Evolutionary conservation across 163 green algal species (phyloP).

Genomic region (Chloromonas sp.): DNA sequence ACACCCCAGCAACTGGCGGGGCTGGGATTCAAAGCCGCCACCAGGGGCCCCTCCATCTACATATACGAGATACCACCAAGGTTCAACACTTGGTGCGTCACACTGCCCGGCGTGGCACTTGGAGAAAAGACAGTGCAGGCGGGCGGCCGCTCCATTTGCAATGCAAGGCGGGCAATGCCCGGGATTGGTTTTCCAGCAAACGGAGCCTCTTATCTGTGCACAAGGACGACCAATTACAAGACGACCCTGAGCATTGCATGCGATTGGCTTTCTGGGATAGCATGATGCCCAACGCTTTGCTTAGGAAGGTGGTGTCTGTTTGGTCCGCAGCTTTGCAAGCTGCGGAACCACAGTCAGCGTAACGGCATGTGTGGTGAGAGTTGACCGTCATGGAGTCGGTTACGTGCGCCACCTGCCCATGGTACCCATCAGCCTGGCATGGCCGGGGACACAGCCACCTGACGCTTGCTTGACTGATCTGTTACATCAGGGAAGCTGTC

Average conservation of each 20-base stretch:
- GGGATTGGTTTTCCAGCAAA: not conserved
- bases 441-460: not conserved
- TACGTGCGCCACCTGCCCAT: too few species aligned
- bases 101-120: not conserved
- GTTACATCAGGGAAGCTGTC: too few species aligned
- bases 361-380: too few species aligned
- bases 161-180: not conserved
- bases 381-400: too few species aligned
- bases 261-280: too few species aligned
- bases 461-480: not conserved
- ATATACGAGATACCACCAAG: constrained; percentile 35
- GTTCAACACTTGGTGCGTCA: constrained; percentile 31
- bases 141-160: not conserved
- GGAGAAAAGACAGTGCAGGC: not conserved
- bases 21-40: constrained; percentile 20
- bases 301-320: too few species aligned
- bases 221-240: not conserved
- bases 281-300: too few species aligned
- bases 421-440: too few species aligned
- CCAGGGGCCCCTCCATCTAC: constrained; percentile 23
- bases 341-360: too few species aligned
- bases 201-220: not conserved
- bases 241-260: not conserved
- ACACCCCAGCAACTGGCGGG: constrained; percentile 21
- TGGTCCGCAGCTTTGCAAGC: too few species aligned